Conservation (phyloP, 257 asterid species). For the Nicotiana benthamiana region DNA sequence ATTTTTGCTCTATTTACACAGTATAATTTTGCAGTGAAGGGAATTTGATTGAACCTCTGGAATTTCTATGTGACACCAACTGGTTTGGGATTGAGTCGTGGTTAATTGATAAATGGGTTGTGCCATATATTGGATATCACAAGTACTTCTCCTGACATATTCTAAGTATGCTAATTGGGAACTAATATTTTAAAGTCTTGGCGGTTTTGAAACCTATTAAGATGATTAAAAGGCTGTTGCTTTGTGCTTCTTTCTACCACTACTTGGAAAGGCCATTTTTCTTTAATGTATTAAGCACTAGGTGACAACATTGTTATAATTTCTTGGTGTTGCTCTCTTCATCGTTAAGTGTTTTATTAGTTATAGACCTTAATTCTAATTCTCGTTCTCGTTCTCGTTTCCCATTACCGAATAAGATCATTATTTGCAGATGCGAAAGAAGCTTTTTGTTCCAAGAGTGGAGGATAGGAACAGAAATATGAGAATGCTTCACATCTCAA, state of each 20-base stretch:
- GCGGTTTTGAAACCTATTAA: background rate
- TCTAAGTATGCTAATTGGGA: background rate
- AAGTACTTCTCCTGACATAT: background rate
- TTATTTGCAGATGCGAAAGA: constrained; percentile 45
- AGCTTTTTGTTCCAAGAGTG: constrained; percentile 86
- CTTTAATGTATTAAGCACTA: background rate
- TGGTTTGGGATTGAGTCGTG: background rate
- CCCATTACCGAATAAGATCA: constrained; percentile 38
- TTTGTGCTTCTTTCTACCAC: background rate
- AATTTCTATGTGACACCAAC: background rate
- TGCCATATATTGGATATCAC: background rate
- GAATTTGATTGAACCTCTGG: background rate
- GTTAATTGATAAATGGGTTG: background rate
- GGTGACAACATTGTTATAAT: background rate
- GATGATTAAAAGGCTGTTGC: background rate
- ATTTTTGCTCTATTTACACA: no score
- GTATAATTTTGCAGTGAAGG: no score
- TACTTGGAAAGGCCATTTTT: background rate
- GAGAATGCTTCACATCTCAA: constrained; percentile 83
- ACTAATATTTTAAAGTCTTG: background rate
- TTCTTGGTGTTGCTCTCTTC: background rate
- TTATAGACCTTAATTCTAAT: background rate
- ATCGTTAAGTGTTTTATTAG: background rate
- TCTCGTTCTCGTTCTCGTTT: constrained; percentile 18
- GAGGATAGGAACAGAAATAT: constrained; percentile 91